phyloP scores from a whole-genome alignment of 139 green algal genomes.

The Picochlorum costavermella region DNA sequence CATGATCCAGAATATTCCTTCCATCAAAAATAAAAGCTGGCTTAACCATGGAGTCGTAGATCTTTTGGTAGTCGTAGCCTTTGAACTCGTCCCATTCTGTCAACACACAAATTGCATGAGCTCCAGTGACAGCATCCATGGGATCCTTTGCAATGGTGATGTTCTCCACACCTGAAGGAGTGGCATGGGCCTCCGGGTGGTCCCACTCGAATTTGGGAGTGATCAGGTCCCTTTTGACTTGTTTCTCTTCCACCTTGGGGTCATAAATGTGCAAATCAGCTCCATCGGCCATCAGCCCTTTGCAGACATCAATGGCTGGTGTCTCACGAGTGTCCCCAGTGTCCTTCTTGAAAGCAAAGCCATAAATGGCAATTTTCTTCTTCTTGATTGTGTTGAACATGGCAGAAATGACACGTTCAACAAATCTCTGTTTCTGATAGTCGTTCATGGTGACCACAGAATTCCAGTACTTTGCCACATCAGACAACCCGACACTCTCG shows the following conservation, averaged over 20 bases:
- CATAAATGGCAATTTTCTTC: conserved; percentile 94
- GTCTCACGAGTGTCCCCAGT: conserved; percentile 96
- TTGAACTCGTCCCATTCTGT: conserved; percentile 99
- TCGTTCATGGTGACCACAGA: conserved; percentile 93
- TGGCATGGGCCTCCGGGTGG: conserved; percentile 52
- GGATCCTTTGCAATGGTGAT: conserved; percentile 41
- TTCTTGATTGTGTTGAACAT: conserved; percentile 99
- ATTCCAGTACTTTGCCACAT: conserved; percentile 96
- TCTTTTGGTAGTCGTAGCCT: conserved; percentile 52
- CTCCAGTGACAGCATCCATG: conserved; percentile 57
- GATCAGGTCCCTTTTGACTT: conserved; percentile 78
- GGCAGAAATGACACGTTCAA: conserved; percentile 83
- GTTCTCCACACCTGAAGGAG: conserved; percentile 30
- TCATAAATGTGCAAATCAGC: conserved; percentile 82
- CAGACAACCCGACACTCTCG: conserved; percentile 80
- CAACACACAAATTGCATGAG: conserved; percentile 83
- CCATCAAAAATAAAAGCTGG: conserved; percentile 99
- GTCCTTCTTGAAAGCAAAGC: conserved; percentile 99
- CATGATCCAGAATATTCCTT: conserved; percentile 90
- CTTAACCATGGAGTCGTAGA: conserved; percentile 90
- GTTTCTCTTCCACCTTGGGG: conserved; percentile 72
- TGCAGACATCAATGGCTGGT: conserved; percentile 96
- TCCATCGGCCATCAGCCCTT: conserved; percentile 35
- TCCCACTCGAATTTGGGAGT: conserved; percentile 89
- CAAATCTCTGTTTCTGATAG: conserved; percentile 97